Conservation (phyloP, 2,329 filamentous ascomycete species). For the Neofusicoccum kwambonambiense region DNA sequence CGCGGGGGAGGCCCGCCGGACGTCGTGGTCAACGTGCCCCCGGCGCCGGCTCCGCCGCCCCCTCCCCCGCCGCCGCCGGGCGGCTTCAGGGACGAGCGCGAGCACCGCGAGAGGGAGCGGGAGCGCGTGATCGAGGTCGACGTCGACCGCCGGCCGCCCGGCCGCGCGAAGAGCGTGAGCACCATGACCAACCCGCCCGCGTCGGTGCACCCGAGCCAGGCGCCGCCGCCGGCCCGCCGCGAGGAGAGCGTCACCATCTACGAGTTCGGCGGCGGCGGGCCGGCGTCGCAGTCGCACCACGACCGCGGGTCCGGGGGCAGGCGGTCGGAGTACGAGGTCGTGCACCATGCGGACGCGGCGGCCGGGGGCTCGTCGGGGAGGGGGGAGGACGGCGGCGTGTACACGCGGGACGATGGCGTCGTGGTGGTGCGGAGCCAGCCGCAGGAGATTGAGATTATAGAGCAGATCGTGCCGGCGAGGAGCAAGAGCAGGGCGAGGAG, state of each 20-base stretch:
- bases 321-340: neutral
- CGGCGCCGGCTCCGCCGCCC: neutral
- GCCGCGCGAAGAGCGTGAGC: too few relatives aligned
- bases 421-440: constrained; percentile 6
- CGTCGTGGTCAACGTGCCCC: too few relatives aligned
- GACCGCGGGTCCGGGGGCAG: neutral
- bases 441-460: constrained; percentile 15
- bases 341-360: neutral
- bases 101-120: neutral
- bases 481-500: constrained; percentile 1
- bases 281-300: neutral
- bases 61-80: neutral
- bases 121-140: neutral
- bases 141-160: neutral
- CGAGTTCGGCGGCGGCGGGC: neutral
- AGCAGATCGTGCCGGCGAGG: constrained; percentile 9
- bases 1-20: neutral
- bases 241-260: neutral
- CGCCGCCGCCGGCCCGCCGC: neutral
- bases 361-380: neutral
- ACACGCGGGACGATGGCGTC: constrained; percentile 11
- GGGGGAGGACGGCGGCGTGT: neutral
- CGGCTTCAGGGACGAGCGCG: neutral
- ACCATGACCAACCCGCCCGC: neutral
- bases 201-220: neutral